Base-by-base conservation (phyloP, 345 rosid species). In the Brassica juncea region DNA sequence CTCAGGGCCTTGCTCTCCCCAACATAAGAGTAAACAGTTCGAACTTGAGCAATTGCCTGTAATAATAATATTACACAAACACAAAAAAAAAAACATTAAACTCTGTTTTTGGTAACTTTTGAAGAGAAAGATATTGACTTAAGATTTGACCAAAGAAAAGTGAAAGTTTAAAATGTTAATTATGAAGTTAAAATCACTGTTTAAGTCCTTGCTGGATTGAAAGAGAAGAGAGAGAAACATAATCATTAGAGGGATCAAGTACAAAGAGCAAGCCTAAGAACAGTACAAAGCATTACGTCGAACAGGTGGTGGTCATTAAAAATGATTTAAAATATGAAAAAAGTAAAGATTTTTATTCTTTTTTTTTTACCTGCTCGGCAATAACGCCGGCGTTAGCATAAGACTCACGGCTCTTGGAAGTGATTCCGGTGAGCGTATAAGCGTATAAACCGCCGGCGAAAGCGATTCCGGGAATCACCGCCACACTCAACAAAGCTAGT, bases 371-470 rank as follows among this genome's bases (percentile, higher is more conserved):
- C 99, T 95, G 99, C 84, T 95, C 99, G 0, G 98, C 99, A 4
- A 93, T 88, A 66, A 93, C 88, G 35, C 98, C 98, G 1, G 99
- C 99, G 75, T 91, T 93, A 6, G 99, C 91, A 77, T 95, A 95
- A 37, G 99, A 95, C 78, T 95, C 97, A 32, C 99, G 91, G 88
- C 99, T 93, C 82, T 95, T 95, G 8, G 99, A 91, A 0, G 99
- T 93, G 61, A 95, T 92, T 37, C 99, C 99, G 3, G 99, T 95
- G 77, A 95, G 91, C 3, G 99, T 95, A 42, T 95, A 93, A 10
- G 98, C 99, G 76, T 96, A 96, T 66, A 96, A 88, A 35, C 99
- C 99, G 3, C 99, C 99, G 15, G 99, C 99, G 66, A 96, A 96
- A 61, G 99, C 99, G 21, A 96, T 96, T 60, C 99, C 99, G 4